A percentile compares a stretch with the other conserved stretches of the same genome.
These are phyloP conservation scores for Chrysosporium queenslandicum DNA, from an alignment of 2,329 filamentous ascomycete genomes.

Conservation along the genomic window DNA sequence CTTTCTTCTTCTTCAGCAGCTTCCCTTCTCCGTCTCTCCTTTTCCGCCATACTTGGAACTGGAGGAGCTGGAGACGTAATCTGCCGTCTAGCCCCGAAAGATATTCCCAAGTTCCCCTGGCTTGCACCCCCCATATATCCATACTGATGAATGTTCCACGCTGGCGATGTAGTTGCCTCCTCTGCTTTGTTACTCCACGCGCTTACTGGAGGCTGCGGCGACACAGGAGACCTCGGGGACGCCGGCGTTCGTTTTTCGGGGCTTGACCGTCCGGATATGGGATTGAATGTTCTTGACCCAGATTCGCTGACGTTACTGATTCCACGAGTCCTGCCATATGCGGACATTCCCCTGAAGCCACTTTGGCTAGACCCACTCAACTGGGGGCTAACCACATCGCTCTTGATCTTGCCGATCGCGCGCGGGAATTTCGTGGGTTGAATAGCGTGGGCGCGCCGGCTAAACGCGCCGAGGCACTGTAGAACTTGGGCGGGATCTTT, in stretches of 20 bases:
- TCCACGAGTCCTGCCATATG: conserved; percentile 30
- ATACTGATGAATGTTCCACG: conserved; percentile 98
- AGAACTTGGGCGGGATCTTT: conserved; percentile 95
- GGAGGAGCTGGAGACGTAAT: conserved; percentile 74
- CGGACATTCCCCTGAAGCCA: conserved; percentile 35
- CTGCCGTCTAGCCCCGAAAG: conserved; percentile 82
- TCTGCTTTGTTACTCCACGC: conserved; percentile 85
- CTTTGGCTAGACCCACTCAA: conserved; percentile 51
- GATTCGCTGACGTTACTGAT: conserved; percentile 48
- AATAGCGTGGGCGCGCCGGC: conserved; percentile 65
- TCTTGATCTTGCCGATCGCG: conserved; percentile 61
- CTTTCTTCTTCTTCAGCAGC: conserved; percentile 46
- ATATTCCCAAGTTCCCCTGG: conserved; percentile 87
- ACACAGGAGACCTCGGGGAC: conserved; percentile 30
- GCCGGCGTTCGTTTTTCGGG: conserved; percentile 50
- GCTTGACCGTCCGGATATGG: conserved; percentile 45
- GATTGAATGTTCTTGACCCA: conserved; percentile 27
- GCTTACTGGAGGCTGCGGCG: conserved; percentile 47
- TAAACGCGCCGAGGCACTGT: conserved; percentile 86
- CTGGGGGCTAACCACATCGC: conserved; percentile 54
- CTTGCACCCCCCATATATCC: conserved; percentile 97
- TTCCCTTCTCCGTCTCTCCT: conserved; percentile 54
- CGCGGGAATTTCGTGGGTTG: conserved; percentile 65
- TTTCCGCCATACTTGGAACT: conserved; percentile 74
- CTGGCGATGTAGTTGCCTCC: conserved; percentile 69